These are phyloP conservation scores for Pyrenopolyporus hunteri DNA, from an alignment of 495 filamentous ascomycete species.

Conservation along the genomic window DNA sequence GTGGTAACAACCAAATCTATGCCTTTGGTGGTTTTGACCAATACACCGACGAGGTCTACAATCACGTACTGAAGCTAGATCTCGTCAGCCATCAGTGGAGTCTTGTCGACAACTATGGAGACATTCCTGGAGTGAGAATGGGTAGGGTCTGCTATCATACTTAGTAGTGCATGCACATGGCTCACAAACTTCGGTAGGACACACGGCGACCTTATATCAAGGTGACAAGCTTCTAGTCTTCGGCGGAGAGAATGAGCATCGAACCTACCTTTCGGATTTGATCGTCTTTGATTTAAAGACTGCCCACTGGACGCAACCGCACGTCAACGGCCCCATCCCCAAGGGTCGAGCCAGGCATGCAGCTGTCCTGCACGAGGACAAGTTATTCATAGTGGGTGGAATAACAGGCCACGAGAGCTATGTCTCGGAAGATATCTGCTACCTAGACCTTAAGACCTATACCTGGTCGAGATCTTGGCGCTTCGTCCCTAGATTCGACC, in stretches of 20 bases:
- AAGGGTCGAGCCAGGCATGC: constrained; percentile 91
- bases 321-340: constrained; percentile 80
- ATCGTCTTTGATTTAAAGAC: constrained; percentile 94
- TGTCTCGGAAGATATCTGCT: constrained; percentile 93
- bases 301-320: constrained; percentile 91
- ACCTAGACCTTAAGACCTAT: constrained; percentile 94
- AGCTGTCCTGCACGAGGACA: constrained; percentile 93
- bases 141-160: constrained; percentile 59
- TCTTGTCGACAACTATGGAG: constrained; percentile 96
- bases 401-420: constrained; percentile 85
- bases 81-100: constrained; percentile 88
- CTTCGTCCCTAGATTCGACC: constrained; percentile 92
- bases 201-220: constrained; percentile 94
- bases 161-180: constrained; percentile 9
- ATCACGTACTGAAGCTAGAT: constrained; percentile 90
- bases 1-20: constrained; percentile 93
- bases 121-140: constrained; percentile 98
- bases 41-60: constrained; percentile 99
- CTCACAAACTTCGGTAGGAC: constrained; percentile 61
- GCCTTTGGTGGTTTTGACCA: constrained; percentile 99
- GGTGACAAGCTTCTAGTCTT: constrained; percentile 94
- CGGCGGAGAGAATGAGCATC: constrained; percentile 96
- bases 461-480: constrained; percentile 97
- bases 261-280: constrained; percentile 91
- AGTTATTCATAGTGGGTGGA: constrained; percentile 91